These are phyloP conservation scores for Glycine latifolia DNA, from an alignment of 306 rosid species.

Conservation along the genomic window DNA sequence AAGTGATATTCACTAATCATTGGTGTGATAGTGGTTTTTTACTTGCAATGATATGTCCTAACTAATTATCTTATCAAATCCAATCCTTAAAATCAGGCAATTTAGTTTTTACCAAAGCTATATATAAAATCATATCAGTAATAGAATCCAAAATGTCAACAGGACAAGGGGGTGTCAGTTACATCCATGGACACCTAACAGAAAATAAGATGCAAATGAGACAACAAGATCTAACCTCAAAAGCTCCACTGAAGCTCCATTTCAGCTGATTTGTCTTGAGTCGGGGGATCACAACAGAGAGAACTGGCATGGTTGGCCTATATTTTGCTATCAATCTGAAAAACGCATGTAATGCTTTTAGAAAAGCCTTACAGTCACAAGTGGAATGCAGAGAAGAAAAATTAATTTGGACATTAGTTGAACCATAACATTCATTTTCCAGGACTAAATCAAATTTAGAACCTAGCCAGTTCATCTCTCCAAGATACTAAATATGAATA, in stretches of 20 bases:
- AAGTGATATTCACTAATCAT: neutral
- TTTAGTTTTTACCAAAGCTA: conserved; percentile 1
- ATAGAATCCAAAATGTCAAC: conserved; percentile 10
- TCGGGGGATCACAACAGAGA: conserved; percentile 86
- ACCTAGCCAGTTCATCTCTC: conserved; percentile 13
- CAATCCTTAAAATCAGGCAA: neutral
- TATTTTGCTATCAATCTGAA: conserved; percentile 92
- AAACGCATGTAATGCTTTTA: conserved; percentile 10
- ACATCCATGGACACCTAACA: conserved; percentile 23
- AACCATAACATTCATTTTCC: conserved; percentile 37
- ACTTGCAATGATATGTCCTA: neutral
- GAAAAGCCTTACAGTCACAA: conserved; percentile 9
- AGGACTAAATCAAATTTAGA: conserved; percentile 10
- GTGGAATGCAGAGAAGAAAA: too few relatives aligned
- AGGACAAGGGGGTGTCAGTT: neutral
- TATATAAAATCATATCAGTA: conserved; percentile 21
- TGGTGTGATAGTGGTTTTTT: neutral
- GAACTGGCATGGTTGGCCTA: conserved; percentile 96
- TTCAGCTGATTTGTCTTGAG: conserved; percentile 82
- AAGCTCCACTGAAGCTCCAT: conserved; percentile 97
- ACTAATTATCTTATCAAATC: neutral
- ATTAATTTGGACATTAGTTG: neutral
- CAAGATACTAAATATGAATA: conserved; percentile 27
- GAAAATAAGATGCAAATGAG: conserved; percentile 23
- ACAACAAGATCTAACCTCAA: conserved; percentile 70